Conservation (phyloP, 169 alveolate genomes). For the Plasmodium adleri region DNA sequence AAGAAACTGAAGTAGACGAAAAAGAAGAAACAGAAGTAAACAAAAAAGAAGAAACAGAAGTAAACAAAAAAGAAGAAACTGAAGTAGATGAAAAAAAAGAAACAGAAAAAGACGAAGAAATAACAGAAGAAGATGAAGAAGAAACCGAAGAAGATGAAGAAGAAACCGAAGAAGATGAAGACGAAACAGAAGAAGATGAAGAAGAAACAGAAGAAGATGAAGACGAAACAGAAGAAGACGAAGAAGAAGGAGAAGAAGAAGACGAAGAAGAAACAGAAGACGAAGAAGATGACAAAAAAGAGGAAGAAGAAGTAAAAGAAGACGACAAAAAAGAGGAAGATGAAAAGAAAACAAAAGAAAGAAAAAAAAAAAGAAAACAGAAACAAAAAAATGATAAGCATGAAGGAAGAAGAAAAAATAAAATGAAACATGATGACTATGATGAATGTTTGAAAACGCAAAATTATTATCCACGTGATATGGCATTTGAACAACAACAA, state of each 20-base stretch:
- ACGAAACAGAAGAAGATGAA: neutral
- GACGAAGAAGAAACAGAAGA: neutral
- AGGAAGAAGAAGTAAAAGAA: too few relatives aligned
- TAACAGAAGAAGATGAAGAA: neutral
- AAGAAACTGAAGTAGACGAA: neutral
- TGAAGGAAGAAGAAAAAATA: too few relatives aligned
- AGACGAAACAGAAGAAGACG: neutral
- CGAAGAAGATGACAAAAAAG: neutral
- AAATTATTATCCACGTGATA: too few relatives aligned
- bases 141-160: neutral
- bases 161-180: neutral
- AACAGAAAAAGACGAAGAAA: neutral
- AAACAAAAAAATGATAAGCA: too few relatives aligned
- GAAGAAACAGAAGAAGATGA: neutral
- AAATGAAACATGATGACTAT: too few relatives aligned
- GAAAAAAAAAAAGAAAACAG: too few relatives aligned
- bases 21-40: neutral
- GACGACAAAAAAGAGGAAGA: neutral
- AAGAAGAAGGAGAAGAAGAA: neutral
- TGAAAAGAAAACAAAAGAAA: too few relatives aligned
- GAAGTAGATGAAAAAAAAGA: neutral
- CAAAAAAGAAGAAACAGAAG: neutral
- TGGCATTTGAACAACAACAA: too few relatives aligned
- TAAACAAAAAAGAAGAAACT: neutral
- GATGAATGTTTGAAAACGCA: too few relatives aligned